These are phyloP conservation scores for Miscanthus lutarioriparius DNA, from an alignment of 176 grass and related monocot genomes.

Conservation along the genomic window DNA sequence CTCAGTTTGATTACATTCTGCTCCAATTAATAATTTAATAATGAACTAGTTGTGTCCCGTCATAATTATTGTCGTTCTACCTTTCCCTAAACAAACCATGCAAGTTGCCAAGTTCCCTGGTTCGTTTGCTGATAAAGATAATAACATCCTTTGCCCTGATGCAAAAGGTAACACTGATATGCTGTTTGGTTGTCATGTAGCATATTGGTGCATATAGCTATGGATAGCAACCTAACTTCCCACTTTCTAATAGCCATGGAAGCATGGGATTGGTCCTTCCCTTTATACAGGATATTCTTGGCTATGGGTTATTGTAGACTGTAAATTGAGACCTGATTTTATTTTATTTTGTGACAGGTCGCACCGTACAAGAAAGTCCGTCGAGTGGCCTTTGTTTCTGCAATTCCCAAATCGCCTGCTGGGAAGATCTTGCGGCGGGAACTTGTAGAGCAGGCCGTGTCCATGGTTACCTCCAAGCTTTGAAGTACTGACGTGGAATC, in stretches of 20 bases:
- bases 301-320: not conserved
- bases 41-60: not conserved
- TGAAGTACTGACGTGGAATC: conserved; percentile 23
- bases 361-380: conserved; percentile 86
- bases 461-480: conserved; percentile 60
- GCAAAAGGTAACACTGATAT: not conserved
- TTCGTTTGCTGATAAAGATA: not conserved
- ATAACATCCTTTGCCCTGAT: not conserved
- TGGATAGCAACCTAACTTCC: not conserved
- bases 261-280: not conserved
- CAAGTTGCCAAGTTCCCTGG: not conserved
- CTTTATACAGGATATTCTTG: not conserved
- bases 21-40: not conserved
- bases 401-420: conserved; percentile 59
- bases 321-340: conserved; percentile 1
- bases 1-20: not conserved
- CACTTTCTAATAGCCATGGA: not conserved
- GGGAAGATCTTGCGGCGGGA: conserved; percentile 72
- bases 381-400: conserved; percentile 50
- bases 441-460: conserved; percentile 45
- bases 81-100: conserved; percentile 11
- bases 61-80: not conserved
- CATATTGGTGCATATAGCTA: not conserved
- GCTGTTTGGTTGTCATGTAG: not conserved
- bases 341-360: conserved; percentile 43